phyloP scores from a whole-genome alignment of 192 early-diverging fungal species.

The Neocallimastix lanati region DNA sequence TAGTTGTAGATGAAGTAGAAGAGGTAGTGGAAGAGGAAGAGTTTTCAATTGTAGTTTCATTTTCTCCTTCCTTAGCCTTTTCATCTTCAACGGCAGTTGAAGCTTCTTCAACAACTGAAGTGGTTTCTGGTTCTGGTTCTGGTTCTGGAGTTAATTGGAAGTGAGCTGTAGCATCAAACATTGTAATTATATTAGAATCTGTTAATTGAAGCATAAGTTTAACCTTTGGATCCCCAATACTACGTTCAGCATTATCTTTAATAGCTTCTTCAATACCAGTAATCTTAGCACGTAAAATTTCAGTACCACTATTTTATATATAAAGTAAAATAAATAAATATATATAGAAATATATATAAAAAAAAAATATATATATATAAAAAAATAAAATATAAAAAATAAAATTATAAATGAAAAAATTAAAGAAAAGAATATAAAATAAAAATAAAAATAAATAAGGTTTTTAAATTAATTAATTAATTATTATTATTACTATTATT shows the following conservation, averaged over 20 bases:
- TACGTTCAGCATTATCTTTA: slow-evolving; percentile 15
- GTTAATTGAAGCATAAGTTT: slow-evolving; percentile 61
- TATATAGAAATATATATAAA: neutral
- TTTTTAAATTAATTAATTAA: too few species aligned
- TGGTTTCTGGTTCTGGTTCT: slow-evolving; percentile 13
- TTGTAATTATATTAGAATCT: slow-evolving; percentile 51
- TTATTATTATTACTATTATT: too few species aligned
- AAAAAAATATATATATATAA: too few species aligned
- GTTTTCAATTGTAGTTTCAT: neutral
- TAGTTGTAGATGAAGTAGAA: neutral
- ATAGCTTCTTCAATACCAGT: slow-evolving; percentile 51
- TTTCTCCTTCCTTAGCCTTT: neutral
- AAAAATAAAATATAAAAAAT: too few species aligned
- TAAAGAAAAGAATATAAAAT: too few species aligned
- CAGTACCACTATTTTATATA: slow-evolving; percentile 1
- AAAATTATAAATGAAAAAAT: too few species aligned
- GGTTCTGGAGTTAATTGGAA: slow-evolving; percentile 30
- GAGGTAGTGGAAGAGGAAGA: neutral
- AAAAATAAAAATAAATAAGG: too few species aligned
- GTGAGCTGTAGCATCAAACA: slow-evolving; percentile 31
- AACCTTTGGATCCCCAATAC: slow-evolving; percentile 54
- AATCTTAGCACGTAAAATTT: slow-evolving; percentile 43
- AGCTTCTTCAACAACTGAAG: slow-evolving; percentile 1
- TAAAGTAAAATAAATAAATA: neutral
- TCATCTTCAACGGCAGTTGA: neutral